These are phyloP conservation scores for Irpex lacteus DNA, from an alignment of 1,284 basidiomycete species.

Conservation along the genomic window DNA sequence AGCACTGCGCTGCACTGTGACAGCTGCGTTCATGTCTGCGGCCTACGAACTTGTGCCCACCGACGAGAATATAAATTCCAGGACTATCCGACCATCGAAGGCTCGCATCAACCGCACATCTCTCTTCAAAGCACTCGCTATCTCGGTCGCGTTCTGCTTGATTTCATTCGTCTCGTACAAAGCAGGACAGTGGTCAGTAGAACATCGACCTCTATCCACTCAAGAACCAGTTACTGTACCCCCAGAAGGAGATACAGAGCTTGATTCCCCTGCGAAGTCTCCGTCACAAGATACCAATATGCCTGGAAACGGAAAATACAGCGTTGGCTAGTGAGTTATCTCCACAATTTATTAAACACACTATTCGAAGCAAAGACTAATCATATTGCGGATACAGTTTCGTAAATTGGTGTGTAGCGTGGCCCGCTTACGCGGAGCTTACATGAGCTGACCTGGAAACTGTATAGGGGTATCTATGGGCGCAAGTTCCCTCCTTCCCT, in stretches of 20 bases:
- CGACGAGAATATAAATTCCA: constrained; percentile 16
- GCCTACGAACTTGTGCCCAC: constrained; percentile 29
- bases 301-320: constrained; percentile 53
- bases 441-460: constrained; percentile 20
- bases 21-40: constrained; percentile 15
- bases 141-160: constrained; percentile 34
- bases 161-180: constrained; percentile 43
- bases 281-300: constrained; percentile 25
- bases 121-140: constrained; percentile 22
- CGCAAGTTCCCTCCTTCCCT: constrained; percentile 82
- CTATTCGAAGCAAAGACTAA: constrained; percentile 9
- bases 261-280: constrained; percentile 12
- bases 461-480: constrained; percentile 88
- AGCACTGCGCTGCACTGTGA: not conserved
- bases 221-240: constrained; percentile 9
- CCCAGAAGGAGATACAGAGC: constrained; percentile 13
- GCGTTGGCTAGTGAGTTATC: constrained; percentile 72
- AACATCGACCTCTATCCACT: constrained; percentile 15
- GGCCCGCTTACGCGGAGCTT: not conserved
- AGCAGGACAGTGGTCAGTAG: constrained; percentile 41
- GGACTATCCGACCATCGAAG: constrained; percentile 11
- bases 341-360: constrained; percentile 6
- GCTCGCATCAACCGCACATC: constrained; percentile 13
- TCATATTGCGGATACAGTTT: constrained; percentile 44
- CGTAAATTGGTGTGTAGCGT: constrained; percentile 61